Base-by-base conservation (phyloP, 1,139 yeast species). In the Saccharomycopsis crataegensis region DNA sequence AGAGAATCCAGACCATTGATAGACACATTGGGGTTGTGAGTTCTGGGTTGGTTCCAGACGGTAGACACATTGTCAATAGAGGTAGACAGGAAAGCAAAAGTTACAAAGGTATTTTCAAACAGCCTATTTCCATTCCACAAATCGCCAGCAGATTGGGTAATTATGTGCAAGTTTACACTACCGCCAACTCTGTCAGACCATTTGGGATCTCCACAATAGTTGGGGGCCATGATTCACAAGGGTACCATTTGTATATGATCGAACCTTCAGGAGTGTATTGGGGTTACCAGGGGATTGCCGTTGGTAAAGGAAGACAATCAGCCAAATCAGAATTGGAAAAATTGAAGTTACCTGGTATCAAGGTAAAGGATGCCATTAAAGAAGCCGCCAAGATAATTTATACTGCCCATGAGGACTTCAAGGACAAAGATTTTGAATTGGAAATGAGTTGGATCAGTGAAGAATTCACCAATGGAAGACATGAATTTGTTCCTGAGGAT, bases 221-320 rank as follows among this genome's bases (percentile, higher is more conserved):
- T 51, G 99, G 97, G 48, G 99, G 99, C 59, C 82, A 88, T 50
- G 98, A 91, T 67, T 83, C 80, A 46, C 80, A 85, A 59, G 96
- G 96, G 8, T 83, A 96, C 42, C 97, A 91, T 67, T 77, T 94
- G 65, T 91, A 86, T 72, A 91, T 93, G 97, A 78, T 94, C 59
- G 99, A 94, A 69, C 99, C 99, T 60, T 87, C 96, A 68, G 99
- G 99, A 58, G 77, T 90, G 1, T 87, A 83, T 65, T 93, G 99
- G 98, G 99, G 99, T 48, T 94, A 93, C 70, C 78, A 80, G 53
- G 99, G 97, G 55, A 96, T 97, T 50, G 99, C 99, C 40, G 82
- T 97, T 5, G 99, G 99, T 58, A 94, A 93, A 69, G 99, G 99
- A 48, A 83, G 98, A 69, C 99, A 93, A 70, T 80, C 89, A 32